A percentile compares a stretch with the other conserved stretches of the same genome.
phyloP scores from a whole-genome alignment of 2,329 filamentous ascomycete genomes.

The Tolypocladium paradoxum region DNA sequence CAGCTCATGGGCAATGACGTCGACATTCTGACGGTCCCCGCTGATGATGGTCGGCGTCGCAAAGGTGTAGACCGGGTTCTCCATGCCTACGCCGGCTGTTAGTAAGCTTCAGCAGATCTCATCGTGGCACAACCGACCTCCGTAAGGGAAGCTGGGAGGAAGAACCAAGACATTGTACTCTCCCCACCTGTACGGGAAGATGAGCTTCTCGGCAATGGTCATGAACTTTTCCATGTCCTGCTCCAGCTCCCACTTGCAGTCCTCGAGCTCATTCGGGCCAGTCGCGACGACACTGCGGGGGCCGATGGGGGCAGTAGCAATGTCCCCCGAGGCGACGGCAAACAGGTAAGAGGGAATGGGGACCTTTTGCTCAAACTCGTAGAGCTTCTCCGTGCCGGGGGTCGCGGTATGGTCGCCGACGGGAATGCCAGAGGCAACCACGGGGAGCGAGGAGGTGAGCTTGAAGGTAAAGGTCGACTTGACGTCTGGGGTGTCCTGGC shows the following conservation, averaged over 20 bases:
- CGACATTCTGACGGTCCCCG: conserved; percentile 81
- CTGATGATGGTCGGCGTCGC: conserved; percentile 91
- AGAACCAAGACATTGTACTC: conserved; percentile 90
- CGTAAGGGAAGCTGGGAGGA: conserved; percentile 83
- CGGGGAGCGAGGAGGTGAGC: conserved; percentile 74
- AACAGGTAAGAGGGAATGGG: conserved; percentile 94
- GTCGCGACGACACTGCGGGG: conserved; percentile 76
- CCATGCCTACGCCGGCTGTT: conserved; percentile 47
- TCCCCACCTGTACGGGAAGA: conserved; percentile 88
- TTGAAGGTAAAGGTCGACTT: conserved; percentile 92
- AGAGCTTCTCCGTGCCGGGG: conserved; percentile 48
- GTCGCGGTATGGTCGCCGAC: conserved; percentile 32
- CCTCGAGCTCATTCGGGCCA: conserved; percentile 75
- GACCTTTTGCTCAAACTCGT: conserved; percentile 80
- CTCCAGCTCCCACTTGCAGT: conserved; percentile 85
- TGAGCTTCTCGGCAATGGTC: conserved; percentile 66
- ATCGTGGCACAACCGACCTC: conserved; percentile 38
- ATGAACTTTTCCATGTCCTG: conserved; percentile 87
- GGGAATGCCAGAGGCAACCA: conserved; percentile 79
- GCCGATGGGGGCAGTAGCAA: conserved; percentile 76
- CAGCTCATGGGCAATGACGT: conserved; percentile 86
- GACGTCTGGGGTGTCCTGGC: conserved; percentile 93
- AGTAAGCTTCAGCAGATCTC: neutral
- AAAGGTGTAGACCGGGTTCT: conserved; percentile 91
- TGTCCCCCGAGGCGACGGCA: conserved; percentile 79